A percentile compares a stretch with the other conserved stretches of the same genome.
phyloP scores from a whole-genome alignment of 192 early-diverging fungal genomes.

The Thoreauomyces humboldtii region DNA sequence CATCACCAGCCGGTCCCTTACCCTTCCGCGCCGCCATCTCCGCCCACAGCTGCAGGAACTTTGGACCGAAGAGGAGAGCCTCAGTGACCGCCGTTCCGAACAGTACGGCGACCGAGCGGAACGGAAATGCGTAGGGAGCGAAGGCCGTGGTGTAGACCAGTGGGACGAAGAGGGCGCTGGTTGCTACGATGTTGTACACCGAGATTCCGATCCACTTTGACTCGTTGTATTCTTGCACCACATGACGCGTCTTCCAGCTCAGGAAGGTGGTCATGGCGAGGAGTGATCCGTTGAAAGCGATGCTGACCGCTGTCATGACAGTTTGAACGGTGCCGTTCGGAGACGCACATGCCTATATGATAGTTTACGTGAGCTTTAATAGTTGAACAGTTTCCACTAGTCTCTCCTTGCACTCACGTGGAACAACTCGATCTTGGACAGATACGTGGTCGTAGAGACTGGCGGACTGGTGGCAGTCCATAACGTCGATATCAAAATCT shows the following conservation, averaged over 20 bases:
- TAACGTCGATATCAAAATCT: conserved; percentile 1
- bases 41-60: too few relatives aligned
- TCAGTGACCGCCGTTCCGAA: conserved; percentile 5
- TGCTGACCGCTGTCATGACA: conserved; percentile 3
- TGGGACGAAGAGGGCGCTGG: neutral
- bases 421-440: neutral
- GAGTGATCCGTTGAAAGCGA: conserved; percentile 7
- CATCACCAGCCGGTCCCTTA: too few relatives aligned
- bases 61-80: conserved; percentile 3
- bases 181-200: conserved; percentile 16
- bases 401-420: too few relatives aligned
- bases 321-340: neutral
- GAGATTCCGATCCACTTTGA: conserved; percentile 21
- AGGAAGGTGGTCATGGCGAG: conserved; percentile 5
- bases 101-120: neutral
- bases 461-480: conserved; percentile 5
- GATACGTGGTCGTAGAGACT: neutral
- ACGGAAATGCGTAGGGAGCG: neutral
- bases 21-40: too few relatives aligned
- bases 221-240: conserved; percentile 20
- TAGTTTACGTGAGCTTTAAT: too few relatives aligned
- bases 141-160: conserved; percentile 17
- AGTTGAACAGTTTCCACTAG: too few relatives aligned
- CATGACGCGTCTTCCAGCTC: conserved; percentile 9
- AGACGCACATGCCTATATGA: too few relatives aligned